phyloP scores from a whole-genome alignment of 768 basidiomycete species.

The Kwoniella dendrophila region DNA sequence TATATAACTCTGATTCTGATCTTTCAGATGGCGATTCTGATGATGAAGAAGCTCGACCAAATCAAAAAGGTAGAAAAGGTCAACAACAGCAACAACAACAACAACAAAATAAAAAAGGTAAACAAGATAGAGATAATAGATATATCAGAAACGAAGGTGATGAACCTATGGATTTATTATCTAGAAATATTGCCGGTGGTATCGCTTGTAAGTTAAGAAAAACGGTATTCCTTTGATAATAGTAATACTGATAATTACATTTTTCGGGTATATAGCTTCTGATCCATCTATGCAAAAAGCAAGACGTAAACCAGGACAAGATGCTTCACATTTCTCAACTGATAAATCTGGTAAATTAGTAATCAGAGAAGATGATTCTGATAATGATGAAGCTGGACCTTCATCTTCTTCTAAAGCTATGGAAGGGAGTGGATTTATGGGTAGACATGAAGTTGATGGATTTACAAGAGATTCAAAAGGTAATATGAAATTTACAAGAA shows the following conservation, averaged over 20 bases:
- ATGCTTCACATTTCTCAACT: conserved; percentile 80
- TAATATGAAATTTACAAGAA: conserved; percentile 90
- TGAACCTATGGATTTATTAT: conserved; percentile 91
- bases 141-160: conserved; percentile 84
- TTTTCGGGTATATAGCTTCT: conserved; percentile 9
- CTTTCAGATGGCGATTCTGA: conserved; percentile 63
- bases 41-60: conserved; percentile 30
- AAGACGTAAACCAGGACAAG: conserved; percentile 78
- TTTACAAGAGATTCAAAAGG: conserved; percentile 83
- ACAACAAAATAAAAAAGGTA: conserved; percentile 45
- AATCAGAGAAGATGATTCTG: conserved; percentile 54
- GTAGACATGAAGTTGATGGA: conserved; percentile 83
- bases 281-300: conserved; percentile 46
- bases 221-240: background rate
- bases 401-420: conserved; percentile 23
- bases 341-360: conserved; percentile 63
- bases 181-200: conserved; percentile 62
- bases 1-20: conserved; percentile 96
- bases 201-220: conserved; percentile 49
- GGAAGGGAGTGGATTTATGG: conserved; percentile 73
- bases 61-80: conserved; percentile 21
- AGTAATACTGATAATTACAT: background rate
- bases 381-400: conserved; percentile 57
- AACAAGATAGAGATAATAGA: conserved; percentile 59
- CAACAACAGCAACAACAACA: conserved; percentile 21